phyloP scores from a whole-genome alignment of 257 asterid species.

The Solanum clarkiae region DNA sequence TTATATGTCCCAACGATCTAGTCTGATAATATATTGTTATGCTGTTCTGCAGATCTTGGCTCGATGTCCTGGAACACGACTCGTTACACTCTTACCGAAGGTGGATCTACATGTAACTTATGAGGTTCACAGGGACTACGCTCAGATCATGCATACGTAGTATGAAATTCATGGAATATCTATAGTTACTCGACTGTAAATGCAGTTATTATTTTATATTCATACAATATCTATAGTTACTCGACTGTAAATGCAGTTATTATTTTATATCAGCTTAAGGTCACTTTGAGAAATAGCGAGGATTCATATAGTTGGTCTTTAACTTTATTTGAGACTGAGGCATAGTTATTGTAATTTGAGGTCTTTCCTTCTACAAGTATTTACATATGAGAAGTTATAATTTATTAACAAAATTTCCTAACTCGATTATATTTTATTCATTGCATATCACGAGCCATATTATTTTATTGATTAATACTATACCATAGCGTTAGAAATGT shows the following conservation, averaged over 20 bases:
- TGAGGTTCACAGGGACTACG: not conserved
- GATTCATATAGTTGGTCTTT: not conserved
- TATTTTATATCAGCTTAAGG: not conserved
- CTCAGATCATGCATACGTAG: not conserved
- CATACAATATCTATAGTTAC: not conserved
- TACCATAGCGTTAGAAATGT: not conserved
- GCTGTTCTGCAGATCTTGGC: not conserved
- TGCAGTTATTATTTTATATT: not conserved
- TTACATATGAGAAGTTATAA: not conserved
- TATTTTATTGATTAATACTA: not conserved
- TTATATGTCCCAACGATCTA: not conserved
- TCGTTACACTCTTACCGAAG: not conserved
- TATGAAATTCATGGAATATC: not conserved
- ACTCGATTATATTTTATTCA: not conserved
- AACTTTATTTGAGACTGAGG: not conserved
- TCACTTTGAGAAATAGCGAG: not conserved
- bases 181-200: not conserved
- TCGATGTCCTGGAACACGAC: not conserved
- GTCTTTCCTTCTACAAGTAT: not conserved
- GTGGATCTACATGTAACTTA: not conserved
- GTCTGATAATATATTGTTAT: not conserved
- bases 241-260: not conserved
- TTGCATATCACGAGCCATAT: not conserved
- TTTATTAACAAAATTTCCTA: not conserved
- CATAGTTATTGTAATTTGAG: not conserved